Percentiles rank a stretch among this genome's conserved stretches.
Conservation (phyloP, 1,284 basidiomycete genomes). For the Ganoderma lucidum region DNA sequence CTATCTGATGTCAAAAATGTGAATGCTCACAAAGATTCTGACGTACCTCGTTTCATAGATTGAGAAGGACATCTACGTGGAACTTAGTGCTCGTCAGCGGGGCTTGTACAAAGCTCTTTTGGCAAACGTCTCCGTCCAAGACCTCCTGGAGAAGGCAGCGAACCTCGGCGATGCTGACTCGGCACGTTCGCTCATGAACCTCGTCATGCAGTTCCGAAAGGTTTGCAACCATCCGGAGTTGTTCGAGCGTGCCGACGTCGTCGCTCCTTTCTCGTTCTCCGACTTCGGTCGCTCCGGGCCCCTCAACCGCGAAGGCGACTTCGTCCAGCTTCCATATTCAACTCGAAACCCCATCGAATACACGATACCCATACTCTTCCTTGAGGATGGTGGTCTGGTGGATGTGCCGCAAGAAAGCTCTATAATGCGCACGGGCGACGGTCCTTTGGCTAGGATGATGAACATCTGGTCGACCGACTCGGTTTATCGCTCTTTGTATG, state of each 20-base stretch:
- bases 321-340: constrained; percentile 85
- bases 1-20: not conserved
- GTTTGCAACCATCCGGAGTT: constrained; percentile 99
- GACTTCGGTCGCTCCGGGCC: constrained; percentile 86
- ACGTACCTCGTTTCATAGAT: constrained; percentile 61
- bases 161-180: constrained; percentile 91
- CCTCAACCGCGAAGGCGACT: constrained; percentile 86
- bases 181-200: constrained; percentile 95
- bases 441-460: constrained; percentile 77
- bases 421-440: constrained; percentile 63
- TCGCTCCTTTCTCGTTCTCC: constrained; percentile 91
- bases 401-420: constrained; percentile 70
- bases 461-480: constrained; percentile 93
- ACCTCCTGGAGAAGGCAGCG: constrained; percentile 93
- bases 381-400: constrained; percentile 81
- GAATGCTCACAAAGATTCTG: not conserved
- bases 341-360: constrained; percentile 89
- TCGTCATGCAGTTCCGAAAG: constrained; percentile 99
- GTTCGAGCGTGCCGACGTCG: constrained; percentile 97
- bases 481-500: constrained; percentile 77
- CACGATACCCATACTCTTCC: constrained; percentile 80
- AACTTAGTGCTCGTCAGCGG: constrained; percentile 93
- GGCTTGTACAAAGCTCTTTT: constrained; percentile 92
- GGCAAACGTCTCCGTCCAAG: constrained; percentile 94
- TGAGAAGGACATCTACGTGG: constrained; percentile 95